A percentile compares a stretch with the other conserved stretches of the same genome.
Evolutionary conservation across 805 yeast species (phyloP).

Genomic region (Yamadazyma paraphyllophila): DNA sequence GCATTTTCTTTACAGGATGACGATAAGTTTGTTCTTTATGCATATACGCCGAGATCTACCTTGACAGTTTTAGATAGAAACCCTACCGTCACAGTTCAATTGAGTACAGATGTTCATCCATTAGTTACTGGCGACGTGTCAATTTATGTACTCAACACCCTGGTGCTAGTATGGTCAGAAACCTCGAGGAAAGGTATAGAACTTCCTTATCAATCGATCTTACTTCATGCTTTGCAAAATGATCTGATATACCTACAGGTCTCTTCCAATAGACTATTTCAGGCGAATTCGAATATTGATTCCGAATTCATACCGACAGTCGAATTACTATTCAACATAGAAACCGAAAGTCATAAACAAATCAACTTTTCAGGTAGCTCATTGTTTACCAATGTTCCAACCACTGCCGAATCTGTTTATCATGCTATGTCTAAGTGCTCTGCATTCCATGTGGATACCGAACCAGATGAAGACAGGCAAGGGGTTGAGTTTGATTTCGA

Average conservation of each 20-base stretch:
- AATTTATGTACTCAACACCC: conserved; percentile 35
- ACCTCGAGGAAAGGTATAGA: conserved; percentile 25
- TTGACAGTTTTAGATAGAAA: conserved; percentile 17
- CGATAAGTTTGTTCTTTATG: conserved; percentile 42
- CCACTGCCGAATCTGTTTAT: conserved; percentile 18
- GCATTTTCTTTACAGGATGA: conserved; percentile 31
- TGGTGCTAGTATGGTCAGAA: conserved; percentile 31
- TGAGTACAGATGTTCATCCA: not conserved
- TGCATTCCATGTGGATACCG: conserved; percentile 31
- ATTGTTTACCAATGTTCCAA: conserved; percentile 6
- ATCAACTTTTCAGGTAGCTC: not conserved
- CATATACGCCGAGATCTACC: conserved; percentile 27
- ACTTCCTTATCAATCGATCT: conserved; percentile 32
- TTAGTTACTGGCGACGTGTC: conserved; percentile 8
- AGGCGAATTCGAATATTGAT: not conserved
- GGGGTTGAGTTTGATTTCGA: conserved; percentile 9
- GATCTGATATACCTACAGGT: conserved; percentile 31
- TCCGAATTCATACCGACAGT: conserved; percentile 4
- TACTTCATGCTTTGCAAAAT: conserved; percentile 30
- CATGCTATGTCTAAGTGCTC: conserved; percentile 38
- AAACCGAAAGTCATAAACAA: not conserved
- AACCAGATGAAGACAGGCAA: conserved; percentile 21
- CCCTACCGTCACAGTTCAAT: conserved; percentile 12
- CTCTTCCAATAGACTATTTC: conserved; percentile 19
- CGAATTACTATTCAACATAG: not conserved